Evolutionary conservation across 306 rosid genomes (phyloP), one percentile per base, ranked within the genome.

Genomic region (Alnus rubra): DNA sequence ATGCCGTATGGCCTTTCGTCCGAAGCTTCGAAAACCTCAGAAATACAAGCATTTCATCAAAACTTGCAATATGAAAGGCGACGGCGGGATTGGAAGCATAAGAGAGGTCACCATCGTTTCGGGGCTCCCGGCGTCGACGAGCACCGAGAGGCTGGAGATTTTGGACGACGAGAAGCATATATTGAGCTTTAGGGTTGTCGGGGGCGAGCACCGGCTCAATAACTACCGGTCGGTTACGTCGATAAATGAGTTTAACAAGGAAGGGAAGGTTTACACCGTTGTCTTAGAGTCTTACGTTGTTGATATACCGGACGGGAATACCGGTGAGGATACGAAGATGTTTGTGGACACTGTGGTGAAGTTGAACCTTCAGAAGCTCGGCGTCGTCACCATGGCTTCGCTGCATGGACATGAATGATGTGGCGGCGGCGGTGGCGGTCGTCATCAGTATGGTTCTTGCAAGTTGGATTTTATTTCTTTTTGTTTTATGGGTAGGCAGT

Each of bases 301-400:
- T 11, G 90, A 95, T 39, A 90, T 95, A 69, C 99, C 99, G 0
- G 88, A 89, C 47, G 99, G 99, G 15, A 95, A 95, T 58, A 90
- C 98, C 1, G 91, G 82, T 3, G 97, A 88, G 47, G 99, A 95
- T 45, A 95, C 99, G 0, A 91, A 91, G 91, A 92, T 93, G 97
- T 95, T 93, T 14, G 91, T 49, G 1, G 99, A 95, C 67, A 95
- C 97, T 2, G 99, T 93, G 1, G 88, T 95, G 1, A 95, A 89
- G 82, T 89, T 95, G 75, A 95, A 95, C 73, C 96, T 93, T 79
- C 98, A 93, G 63, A 95, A 95, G 83, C 99, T 95, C 69, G 92
- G 84, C 7, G 90, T 82, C 44, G 84, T 86, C 2, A 92, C 97
- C 31, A 79, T 73, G 73, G 76, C 91, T 44, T 73, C 82, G 64